These are phyloP conservation scores for Chrysosporium keratinophilum DNA, from an alignment of 2,329 filamentous ascomycete genomes.

Conservation along the genomic window DNA sequence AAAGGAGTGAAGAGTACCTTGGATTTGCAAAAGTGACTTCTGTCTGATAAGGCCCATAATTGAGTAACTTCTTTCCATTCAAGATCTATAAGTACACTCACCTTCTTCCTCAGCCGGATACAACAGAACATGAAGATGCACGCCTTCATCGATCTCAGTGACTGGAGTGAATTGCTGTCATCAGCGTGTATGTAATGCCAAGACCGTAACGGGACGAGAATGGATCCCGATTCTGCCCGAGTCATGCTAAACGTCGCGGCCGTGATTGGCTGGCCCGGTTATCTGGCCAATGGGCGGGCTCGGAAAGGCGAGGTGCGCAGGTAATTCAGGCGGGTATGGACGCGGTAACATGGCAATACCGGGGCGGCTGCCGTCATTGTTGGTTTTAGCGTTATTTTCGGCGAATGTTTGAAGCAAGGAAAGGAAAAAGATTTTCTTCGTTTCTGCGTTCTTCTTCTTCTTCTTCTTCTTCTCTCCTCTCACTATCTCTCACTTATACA, in stretches of 20 bases:
- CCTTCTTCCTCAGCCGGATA: no score
- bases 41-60: no score
- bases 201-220: not conserved
- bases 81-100: no score
- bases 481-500: slow-evolving; percentile 12
- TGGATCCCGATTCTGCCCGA: slow-evolving; percentile 12
- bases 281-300: not conserved
- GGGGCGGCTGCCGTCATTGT: not conserved
- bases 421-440: slow-evolving; percentile 12
- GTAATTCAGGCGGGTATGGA: not conserved
- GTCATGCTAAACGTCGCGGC: not conserved
- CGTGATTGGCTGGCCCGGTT: not conserved
- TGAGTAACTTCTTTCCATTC: no score
- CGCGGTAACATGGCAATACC: not conserved
- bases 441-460: slow-evolving; percentile 8
- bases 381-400: slow-evolving; percentile 1
- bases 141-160: no score
- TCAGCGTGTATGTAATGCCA: not conserved
- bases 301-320: not conserved
- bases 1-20: no score
- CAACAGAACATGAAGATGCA: no score
- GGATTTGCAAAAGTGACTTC: no score
- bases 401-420: not conserved
- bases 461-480: not conserved
- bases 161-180: no score